Conservation (phyloP, 1,284 basidiomycete species). For the Microbotryum silenes-acaulis region DNA sequence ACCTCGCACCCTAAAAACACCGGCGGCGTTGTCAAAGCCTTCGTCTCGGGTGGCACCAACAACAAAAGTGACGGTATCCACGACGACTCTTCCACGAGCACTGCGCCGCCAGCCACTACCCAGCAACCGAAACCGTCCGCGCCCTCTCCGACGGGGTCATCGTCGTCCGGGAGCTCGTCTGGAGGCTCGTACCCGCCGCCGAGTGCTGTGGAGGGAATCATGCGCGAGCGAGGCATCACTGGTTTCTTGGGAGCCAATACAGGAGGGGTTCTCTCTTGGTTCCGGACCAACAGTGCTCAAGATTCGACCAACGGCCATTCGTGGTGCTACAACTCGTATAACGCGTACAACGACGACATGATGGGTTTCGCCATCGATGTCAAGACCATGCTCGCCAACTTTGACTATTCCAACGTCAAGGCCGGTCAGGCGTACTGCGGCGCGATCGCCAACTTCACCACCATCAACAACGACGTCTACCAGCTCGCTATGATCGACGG, state of each 20-base stretch:
- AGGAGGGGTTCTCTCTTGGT: neutral
- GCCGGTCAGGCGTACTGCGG: neutral
- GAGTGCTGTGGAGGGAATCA: too few species aligned
- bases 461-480: too few species aligned
- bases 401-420: neutral
- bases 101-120: too few species aligned
- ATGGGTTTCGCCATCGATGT: neutral
- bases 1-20: too few species aligned
- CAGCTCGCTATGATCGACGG: neutral
- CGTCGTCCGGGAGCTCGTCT: too few species aligned
- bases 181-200: too few species aligned
- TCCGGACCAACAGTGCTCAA: neutral
- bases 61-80: too few species aligned
- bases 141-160: too few species aligned
- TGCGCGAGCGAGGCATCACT: neutral
- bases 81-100: too few species aligned
- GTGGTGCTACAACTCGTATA: neutral
- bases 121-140: too few species aligned
- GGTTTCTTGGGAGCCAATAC: neutral
- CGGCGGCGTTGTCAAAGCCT: too few species aligned
- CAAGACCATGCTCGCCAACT: neutral
- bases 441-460: neutral
- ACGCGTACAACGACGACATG: neutral
- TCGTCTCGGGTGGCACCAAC: too few species aligned
- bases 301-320: neutral